Evolutionary conservation across 345 rosid genomes (phyloP).

Genomic region (Bruguiera parviflora): DNA sequence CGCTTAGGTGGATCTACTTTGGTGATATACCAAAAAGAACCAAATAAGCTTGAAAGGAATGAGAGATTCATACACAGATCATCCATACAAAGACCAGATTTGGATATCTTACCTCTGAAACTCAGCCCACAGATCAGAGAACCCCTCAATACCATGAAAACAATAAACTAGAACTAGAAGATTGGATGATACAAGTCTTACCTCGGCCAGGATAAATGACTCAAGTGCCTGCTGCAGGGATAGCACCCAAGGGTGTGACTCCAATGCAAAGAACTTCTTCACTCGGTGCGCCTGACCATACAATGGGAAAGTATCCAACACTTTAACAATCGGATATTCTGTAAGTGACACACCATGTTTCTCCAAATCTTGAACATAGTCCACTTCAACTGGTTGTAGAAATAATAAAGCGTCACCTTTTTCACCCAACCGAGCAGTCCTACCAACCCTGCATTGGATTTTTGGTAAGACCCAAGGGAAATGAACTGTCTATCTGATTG

Average conservation of each 20-base stretch:
- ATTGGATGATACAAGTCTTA: constrained; percentile 19
- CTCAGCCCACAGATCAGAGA: too few relatives aligned
- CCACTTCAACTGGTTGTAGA: constrained; percentile 82
- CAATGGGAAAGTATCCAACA: constrained; percentile 62
- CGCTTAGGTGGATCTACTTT: too few relatives aligned
- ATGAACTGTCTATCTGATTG: background rate
- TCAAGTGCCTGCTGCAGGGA: constrained; percentile 75
- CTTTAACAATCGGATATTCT: constrained; percentile 76
- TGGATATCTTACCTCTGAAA: too few relatives aligned
- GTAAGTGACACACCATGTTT: constrained; percentile 76
- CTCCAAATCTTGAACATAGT: constrained; percentile 74
- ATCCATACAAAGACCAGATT: too few relatives aligned
- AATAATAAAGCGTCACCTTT: constrained; percentile 81
- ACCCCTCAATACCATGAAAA: background rate
- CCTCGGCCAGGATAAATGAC: constrained; percentile 53
- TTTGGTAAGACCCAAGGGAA: constrained; percentile 15
- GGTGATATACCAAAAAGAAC: too few relatives aligned
- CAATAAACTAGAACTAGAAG: background rate
- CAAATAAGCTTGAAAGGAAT: too few relatives aligned
- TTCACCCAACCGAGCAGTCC: constrained; percentile 93
- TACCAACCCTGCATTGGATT: constrained; percentile 72
- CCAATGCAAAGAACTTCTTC: constrained; percentile 51
- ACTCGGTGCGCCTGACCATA: constrained; percentile 38
- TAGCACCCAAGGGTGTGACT: constrained; percentile 80
- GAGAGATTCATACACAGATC: too few relatives aligned